Conservation (phyloP, 2,329 filamentous ascomycete genomes). For the Periglandula ipomoeae region DNA sequence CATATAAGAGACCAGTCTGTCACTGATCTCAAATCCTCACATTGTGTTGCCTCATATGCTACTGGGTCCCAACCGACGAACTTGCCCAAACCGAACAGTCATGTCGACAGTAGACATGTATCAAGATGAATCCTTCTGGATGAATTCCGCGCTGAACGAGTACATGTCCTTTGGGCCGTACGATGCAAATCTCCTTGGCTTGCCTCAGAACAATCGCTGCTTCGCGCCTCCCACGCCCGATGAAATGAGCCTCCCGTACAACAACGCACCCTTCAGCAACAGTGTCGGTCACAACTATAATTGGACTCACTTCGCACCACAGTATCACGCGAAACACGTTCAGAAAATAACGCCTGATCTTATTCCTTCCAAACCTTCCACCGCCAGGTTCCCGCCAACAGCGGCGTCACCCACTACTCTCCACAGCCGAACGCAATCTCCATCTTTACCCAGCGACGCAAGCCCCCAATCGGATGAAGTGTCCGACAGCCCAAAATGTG, state of each 20-base stretch:
- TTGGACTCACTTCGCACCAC: background rate
- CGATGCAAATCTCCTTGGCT: background rate
- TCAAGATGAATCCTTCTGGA: background rate
- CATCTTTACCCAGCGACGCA: background rate
- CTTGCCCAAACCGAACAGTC: background rate
- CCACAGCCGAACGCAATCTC: background rate
- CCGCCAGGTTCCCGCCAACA: background rate
- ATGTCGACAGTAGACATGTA: conserved; percentile 1
- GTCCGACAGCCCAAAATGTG: background rate
- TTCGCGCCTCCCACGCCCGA: background rate
- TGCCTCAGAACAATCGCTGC: background rate
- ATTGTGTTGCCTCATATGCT: background rate
- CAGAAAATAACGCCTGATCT: background rate
- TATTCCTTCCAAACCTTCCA: background rate
- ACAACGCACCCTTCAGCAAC: background rate
- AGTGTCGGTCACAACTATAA: background rate
- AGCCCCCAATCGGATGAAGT: background rate
- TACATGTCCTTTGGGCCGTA: background rate
- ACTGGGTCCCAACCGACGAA: background rate
- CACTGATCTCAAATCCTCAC: too few relatives aligned
- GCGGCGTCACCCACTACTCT: background rate
- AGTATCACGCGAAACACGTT: background rate
- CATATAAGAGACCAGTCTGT: too few relatives aligned
- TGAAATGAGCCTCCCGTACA: background rate
- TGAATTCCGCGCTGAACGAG: background rate